phyloP scores from a whole-genome alignment of 2,329 filamentous ascomycete species.

The Cladosporium colombiae region DNA sequence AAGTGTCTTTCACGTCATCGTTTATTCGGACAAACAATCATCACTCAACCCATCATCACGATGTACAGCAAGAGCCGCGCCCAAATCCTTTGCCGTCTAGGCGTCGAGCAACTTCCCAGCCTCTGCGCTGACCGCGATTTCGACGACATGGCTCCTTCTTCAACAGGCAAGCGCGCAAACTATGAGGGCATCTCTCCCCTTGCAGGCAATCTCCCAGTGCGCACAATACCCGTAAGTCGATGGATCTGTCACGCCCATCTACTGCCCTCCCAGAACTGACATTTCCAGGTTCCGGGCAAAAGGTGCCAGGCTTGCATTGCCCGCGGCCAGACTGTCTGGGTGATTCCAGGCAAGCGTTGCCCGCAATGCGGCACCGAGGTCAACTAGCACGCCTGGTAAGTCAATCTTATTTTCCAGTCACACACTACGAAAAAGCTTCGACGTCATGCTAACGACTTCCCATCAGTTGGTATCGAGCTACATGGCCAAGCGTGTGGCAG shows the following conservation, averaged over 20 bases:
- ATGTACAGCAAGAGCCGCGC: slow-evolving; percentile 33
- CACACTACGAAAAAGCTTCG: background rate
- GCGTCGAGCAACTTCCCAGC: slow-evolving; percentile 34
- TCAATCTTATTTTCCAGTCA: background rate
- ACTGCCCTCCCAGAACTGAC: background rate
- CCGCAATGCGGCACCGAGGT: slow-evolving; percentile 38
- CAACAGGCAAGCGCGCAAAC: slow-evolving; percentile 1
- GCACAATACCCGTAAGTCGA: slow-evolving; percentile 26
- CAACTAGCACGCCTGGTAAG: slow-evolving; percentile 24
- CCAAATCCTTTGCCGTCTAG: slow-evolving; percentile 30
- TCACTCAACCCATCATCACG: background rate
- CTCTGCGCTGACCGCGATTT: slow-evolving; percentile 18
- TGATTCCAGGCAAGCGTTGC: slow-evolving; percentile 40
- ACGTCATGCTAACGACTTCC: background rate
- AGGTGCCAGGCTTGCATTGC: slow-evolving; percentile 35
- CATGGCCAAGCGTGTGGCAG: background rate
- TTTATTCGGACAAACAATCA: background rate
- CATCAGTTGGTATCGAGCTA: background rate
- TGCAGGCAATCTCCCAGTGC: slow-evolving; percentile 23
- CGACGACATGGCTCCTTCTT: background rate
- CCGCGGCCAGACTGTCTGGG: slow-evolving; percentile 37
- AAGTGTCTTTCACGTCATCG: background rate
- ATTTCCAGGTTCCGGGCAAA: slow-evolving; percentile 35
- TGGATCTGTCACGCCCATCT: background rate
- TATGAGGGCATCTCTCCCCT: slow-evolving; percentile 18